Percentiles rank a stretch among this genome's conserved stretches.
phyloP scores from a whole-genome alignment of 2,329 filamentous ascomycete species.

The Ophiostoma novo-ulmi region DNA sequence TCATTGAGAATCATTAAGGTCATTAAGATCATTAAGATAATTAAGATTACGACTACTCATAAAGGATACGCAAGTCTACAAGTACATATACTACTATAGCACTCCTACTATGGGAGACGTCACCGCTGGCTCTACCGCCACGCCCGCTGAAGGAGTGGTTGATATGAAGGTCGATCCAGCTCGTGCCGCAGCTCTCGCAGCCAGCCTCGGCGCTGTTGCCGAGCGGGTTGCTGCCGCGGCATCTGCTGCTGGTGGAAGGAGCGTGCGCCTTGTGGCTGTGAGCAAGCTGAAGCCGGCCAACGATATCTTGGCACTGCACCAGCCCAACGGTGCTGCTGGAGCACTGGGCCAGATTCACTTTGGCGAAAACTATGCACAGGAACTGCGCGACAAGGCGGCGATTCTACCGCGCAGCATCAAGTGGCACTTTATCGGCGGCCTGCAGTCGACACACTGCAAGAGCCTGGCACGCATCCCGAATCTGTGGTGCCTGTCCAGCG shows the following conservation, averaged over 20 bases:
- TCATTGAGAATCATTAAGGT: not conserved
- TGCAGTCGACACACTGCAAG: constrained; percentile 89
- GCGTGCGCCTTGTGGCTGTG: constrained; percentile 83
- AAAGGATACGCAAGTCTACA: not conserved
- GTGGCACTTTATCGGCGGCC: constrained; percentile 95
- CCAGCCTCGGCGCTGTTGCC: constrained; percentile 57
- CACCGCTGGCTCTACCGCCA: constrained; percentile 4
- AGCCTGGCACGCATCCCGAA: constrained; percentile 80
- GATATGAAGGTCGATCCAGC: constrained; percentile 59
- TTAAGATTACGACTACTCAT: no score
- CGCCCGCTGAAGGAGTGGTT: not conserved
- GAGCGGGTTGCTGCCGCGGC: constrained; percentile 50
- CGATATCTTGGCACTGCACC: constrained; percentile 81
- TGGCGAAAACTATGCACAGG: constrained; percentile 93
- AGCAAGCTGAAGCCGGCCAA: constrained; percentile 93
- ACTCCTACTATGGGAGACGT: constrained; percentile 18
- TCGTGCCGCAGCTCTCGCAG: constrained; percentile 57
- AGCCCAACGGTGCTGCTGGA: constrained; percentile 32
- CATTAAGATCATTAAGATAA: not conserved
- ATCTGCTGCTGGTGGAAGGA: constrained; percentile 18
- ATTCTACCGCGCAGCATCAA: constrained; percentile 69
- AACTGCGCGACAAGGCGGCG: constrained; percentile 78
- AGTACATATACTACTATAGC: not conserved
- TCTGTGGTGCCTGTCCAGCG: constrained; percentile 84
- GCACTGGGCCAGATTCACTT: constrained; percentile 66